phyloP scores from a whole-genome alignment of 495 filamentous ascomycete genomes.

The Xylaria sp. region DNA sequence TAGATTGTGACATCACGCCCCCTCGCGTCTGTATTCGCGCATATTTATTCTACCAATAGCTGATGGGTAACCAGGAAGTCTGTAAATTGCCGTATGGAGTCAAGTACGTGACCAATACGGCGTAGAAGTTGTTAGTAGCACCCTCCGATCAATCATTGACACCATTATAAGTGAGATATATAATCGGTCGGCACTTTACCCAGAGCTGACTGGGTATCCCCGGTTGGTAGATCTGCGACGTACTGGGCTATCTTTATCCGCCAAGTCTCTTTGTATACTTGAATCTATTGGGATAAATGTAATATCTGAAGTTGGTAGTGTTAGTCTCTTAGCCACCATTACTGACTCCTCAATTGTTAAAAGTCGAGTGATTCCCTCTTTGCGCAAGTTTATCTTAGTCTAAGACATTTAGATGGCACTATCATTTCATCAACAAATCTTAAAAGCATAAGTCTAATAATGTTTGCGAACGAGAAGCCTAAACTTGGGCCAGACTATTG shows the following conservation, averaged over 20 bases:
- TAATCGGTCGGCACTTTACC: conserved; percentile 15
- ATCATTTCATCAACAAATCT: background rate
- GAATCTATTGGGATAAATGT: background rate
- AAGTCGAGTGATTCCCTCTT: background rate
- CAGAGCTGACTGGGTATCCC: background rate
- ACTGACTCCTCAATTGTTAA: background rate
- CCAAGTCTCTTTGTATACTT: background rate
- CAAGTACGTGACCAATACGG: background rate
- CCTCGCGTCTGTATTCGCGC: conserved; percentile 25
- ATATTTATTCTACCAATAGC: conserved; percentile 30
- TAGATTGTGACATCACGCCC: conserved; percentile 26
- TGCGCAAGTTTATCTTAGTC: background rate
- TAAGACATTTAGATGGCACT: background rate
- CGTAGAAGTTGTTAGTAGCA: background rate
- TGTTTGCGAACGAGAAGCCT: background rate
- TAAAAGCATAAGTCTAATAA: background rate
- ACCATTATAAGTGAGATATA: background rate
- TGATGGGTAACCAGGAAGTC: background rate
- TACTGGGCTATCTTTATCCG: background rate
- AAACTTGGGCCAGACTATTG: background rate
- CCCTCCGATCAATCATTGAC: background rate
- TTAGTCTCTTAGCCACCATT: background rate
- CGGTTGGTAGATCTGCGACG: background rate
- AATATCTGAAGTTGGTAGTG: background rate
- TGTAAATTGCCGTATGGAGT: background rate